A percentile compares a stretch with the other conserved stretches of the same genome.
Conservation (phyloP, 352 stramenopile species). For the Phytophthora capsici region DNA sequence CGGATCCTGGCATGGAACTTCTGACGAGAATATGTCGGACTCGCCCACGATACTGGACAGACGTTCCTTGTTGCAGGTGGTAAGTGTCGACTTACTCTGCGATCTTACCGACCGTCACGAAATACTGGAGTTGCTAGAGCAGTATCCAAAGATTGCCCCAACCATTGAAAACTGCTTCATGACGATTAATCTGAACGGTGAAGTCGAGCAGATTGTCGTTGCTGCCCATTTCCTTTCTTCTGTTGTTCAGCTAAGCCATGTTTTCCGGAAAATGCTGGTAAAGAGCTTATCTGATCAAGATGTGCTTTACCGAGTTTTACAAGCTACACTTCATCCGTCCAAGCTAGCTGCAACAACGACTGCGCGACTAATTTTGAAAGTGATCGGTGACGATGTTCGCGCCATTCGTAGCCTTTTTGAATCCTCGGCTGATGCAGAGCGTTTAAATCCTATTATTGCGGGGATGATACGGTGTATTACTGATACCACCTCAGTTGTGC, state of each 20-base stretch:
- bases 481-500: slow-evolving; percentile 49
- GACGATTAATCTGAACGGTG: slow-evolving; percentile 74
- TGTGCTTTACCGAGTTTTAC: slow-evolving; percentile 69
- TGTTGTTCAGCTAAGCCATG: slow-evolving; percentile 55
- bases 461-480: slow-evolving; percentile 67
- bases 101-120: slow-evolving; percentile 66
- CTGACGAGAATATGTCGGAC: slow-evolving; percentile 29
- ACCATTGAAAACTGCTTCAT: slow-evolving; percentile 63
- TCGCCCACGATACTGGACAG: slow-evolving; percentile 47
- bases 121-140: slow-evolving; percentile 60
- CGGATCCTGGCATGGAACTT: slow-evolving; percentile 49
- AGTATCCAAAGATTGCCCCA: slow-evolving; percentile 52
- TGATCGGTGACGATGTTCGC: slow-evolving; percentile 67
- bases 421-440: slow-evolving; percentile 35
- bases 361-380: slow-evolving; percentile 60
- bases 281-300: slow-evolving; percentile 61
- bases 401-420: slow-evolving; percentile 59
- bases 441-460: slow-evolving; percentile 54
- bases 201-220: slow-evolving; percentile 61
- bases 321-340: slow-evolving; percentile 73
- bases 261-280: slow-evolving; percentile 68
- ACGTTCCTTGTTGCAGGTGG: slow-evolving; percentile 53
- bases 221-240: slow-evolving; percentile 68
- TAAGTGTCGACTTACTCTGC: slow-evolving; percentile 73
- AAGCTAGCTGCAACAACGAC: slow-evolving; percentile 62